Percentiles rank a stretch among this genome's conserved stretches.
These are phyloP conservation scores for Davidsoniella eucalypti DNA, from an alignment of 2,329 filamentous ascomycete species.

Conservation along the genomic window DNA sequence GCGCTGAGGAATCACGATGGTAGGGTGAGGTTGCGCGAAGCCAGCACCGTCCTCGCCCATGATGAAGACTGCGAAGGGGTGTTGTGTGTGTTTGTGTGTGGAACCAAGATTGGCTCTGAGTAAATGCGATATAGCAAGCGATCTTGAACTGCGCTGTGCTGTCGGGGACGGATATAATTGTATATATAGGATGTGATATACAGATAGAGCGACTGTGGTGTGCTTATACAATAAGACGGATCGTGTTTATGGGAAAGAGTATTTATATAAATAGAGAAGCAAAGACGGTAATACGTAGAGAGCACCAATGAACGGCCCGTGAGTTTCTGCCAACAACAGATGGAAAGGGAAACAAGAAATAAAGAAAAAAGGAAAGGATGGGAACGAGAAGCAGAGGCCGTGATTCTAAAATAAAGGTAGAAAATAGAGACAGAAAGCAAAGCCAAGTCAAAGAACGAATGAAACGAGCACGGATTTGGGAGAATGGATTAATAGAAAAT, in stretches of 20 bases:
- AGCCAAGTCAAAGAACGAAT: too few relatives aligned
- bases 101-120: neutral
- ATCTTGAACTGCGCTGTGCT: too few relatives aligned
- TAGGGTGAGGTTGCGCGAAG: conserved; percentile 3
- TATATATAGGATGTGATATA: too few relatives aligned
- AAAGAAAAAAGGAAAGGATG: neutral
- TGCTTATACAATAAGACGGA: neutral
- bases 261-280: neutral
- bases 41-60: conserved; percentile 9
- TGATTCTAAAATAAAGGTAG: too few relatives aligned
- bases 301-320: neutral
- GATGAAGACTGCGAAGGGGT: neutral
- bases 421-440: too few relatives aligned
- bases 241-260: neutral
- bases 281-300: neutral
- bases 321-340: neutral
- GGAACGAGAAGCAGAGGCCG: too few relatives aligned
- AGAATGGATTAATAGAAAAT: too few relatives aligned
- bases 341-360: neutral
- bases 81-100: neutral
- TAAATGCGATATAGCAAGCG: neutral
- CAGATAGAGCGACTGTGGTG: neutral
- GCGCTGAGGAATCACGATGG: conserved; percentile 1
- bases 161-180: too few relatives aligned
- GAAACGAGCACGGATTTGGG: too few relatives aligned